Percentiles rank a stretch among this genome's conserved stretches.
These are phyloP conservation scores for Delphinella strobiligena DNA, from an alignment of 2,329 filamentous ascomycete species.

Conservation along the genomic window DNA sequence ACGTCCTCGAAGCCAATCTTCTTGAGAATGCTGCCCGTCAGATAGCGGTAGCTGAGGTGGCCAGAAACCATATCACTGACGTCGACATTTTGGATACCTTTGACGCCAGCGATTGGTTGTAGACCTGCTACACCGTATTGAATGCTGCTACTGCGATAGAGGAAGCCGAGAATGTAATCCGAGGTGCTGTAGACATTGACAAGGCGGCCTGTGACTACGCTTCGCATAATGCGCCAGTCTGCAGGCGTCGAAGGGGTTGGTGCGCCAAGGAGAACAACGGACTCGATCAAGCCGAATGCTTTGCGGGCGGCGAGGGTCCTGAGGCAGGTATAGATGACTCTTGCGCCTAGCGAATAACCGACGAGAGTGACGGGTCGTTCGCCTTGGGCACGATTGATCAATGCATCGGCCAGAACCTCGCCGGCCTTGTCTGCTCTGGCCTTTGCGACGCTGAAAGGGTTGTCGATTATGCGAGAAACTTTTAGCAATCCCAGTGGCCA, in stretches of 20 bases:
- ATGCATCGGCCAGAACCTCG: slow-evolving; percentile 27
- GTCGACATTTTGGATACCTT: slow-evolving; percentile 50
- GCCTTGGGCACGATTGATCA: slow-evolving; percentile 29
- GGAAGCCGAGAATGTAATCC: slow-evolving; percentile 75
- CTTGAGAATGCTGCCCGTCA: slow-evolving; percentile 38
- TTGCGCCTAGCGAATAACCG: slow-evolving; percentile 28
- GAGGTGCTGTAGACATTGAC: slow-evolving; percentile 84
- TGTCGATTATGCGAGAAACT: slow-evolving; percentile 28
- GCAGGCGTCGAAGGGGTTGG: slow-evolving; percentile 60
- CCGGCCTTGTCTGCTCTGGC: slow-evolving; percentile 26
- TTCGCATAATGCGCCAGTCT: slow-evolving; percentile 66
- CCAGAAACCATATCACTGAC: slow-evolving; percentile 39
- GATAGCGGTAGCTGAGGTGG: slow-evolving; percentile 38
- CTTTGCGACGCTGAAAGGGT: slow-evolving; percentile 27
- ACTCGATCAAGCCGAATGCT: slow-evolving; percentile 75
- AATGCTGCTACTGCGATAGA: slow-evolving; percentile 75
- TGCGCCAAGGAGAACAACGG: slow-evolving; percentile 69
- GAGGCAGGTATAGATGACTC: slow-evolving; percentile 70
- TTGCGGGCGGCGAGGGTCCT: slow-evolving; percentile 62
- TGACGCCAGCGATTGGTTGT: slow-evolving; percentile 55
- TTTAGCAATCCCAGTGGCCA: slow-evolving; percentile 38
- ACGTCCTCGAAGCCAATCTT: slow-evolving; percentile 43
- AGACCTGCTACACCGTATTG: slow-evolving; percentile 76
- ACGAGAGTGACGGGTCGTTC: slow-evolving; percentile 27
- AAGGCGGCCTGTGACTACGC: slow-evolving; percentile 67